These are phyloP conservation scores for Aspergillus sp. DNA, from an alignment of 2,329 filamentous ascomycete genomes.

Conservation along the genomic window DNA sequence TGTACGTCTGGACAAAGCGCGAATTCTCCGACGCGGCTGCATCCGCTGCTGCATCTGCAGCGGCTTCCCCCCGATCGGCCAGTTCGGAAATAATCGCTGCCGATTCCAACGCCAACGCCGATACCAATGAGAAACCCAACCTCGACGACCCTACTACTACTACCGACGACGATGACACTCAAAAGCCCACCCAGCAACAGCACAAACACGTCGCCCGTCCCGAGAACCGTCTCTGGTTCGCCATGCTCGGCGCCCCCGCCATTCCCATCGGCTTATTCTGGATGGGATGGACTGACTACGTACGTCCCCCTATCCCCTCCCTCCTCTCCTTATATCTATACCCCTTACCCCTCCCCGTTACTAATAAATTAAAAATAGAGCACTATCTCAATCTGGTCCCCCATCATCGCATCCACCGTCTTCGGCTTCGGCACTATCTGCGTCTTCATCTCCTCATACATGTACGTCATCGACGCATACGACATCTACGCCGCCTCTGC, in stretches of 20 bases:
- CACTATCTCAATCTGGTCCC: conserved; percentile 54
- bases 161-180: background rate
- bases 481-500: conserved; percentile 55
- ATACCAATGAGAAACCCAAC: background rate
- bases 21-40: conserved; percentile 45
- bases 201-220: conserved; percentile 35
- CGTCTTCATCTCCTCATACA: conserved; percentile 55
- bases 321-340: too few relatives aligned
- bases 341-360: background rate
- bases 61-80: background rate
- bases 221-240: conserved; percentile 58
- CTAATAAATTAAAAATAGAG: conserved; percentile 30
- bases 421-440: conserved; percentile 56
- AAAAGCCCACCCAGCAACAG: background rate
- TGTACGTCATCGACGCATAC: conserved; percentile 62
- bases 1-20: conserved; percentile 49
- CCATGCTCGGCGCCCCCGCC: conserved; percentile 53
- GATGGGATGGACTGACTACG: conserved; percentile 57
- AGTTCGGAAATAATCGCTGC: background rate
- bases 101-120: background rate
- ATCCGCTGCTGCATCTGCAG: background rate
- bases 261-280: conserved; percentile 60
- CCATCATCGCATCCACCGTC: conserved; percentile 52
- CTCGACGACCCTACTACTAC: too few relatives aligned
- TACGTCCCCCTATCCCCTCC: conserved; percentile 8